phyloP scores from a whole-genome alignment of 2,329 filamentous ascomycete species.

The Colletotrichum agaves region DNA sequence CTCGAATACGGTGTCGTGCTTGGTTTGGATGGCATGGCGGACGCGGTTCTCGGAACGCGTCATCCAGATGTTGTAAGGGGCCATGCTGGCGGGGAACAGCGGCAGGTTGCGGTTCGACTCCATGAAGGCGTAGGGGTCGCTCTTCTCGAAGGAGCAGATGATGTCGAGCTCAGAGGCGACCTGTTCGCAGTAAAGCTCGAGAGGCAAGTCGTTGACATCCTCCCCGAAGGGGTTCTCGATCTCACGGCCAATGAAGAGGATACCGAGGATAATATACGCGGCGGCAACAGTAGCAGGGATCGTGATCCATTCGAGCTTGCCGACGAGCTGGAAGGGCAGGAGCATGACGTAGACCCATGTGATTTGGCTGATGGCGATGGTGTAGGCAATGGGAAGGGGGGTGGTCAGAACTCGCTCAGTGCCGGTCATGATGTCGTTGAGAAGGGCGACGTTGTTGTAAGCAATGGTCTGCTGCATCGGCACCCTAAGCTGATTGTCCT shows the following conservation, averaged over 20 bases:
- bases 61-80: conserved; percentile 52
- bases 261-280: conserved; percentile 85
- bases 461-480: conserved; percentile 70
- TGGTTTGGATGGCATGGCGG: conserved; percentile 52
- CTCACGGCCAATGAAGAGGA: conserved; percentile 79
- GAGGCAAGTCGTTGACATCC: conserved; percentile 84
- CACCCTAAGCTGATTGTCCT: conserved; percentile 64
- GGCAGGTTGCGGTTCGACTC: conserved; percentile 59
- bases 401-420: conserved; percentile 85
- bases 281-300: conserved; percentile 80
- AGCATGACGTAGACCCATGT: conserved; percentile 86
- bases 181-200: conserved; percentile 81
- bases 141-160: conserved; percentile 58
- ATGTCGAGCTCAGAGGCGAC: conserved; percentile 80
- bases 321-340: conserved; percentile 82
- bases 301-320: conserved; percentile 74
- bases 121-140: conserved; percentile 46
- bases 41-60: conserved; percentile 53
- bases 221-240: conserved; percentile 88
- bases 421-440: conserved; percentile 79
- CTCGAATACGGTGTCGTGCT: conserved; percentile 44
- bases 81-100: conserved; percentile 64
- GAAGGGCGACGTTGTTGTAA: conserved; percentile 67
- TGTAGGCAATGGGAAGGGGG: conserved; percentile 84
- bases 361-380: conserved; percentile 86